These are phyloP conservation scores for Coniochaeta sp. DNA, from an alignment of 2,329 filamentous ascomycete species.

Conservation along the genomic window DNA sequence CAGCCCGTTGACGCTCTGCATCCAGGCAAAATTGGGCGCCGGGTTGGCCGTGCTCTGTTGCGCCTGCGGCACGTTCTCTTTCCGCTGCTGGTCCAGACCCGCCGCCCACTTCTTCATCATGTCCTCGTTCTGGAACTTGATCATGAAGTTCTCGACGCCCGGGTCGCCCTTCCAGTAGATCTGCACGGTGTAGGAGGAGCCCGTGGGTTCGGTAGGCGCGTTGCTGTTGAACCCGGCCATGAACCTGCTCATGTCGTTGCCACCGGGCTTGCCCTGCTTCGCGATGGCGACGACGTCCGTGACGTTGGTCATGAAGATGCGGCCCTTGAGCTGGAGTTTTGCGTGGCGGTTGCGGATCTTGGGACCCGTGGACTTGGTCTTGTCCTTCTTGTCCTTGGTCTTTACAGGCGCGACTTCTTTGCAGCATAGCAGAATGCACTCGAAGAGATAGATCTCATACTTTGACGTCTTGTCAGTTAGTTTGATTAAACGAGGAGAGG, in stretches of 20 bases:
- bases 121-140: constrained; percentile 88
- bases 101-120: constrained; percentile 87
- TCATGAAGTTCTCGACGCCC: constrained; percentile 91
- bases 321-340: constrained; percentile 88
- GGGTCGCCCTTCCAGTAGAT: constrained; percentile 99
- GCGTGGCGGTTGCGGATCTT: constrained; percentile 60
- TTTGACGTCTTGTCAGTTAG: constrained; percentile 28
- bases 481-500: not conserved
- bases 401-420: constrained; percentile 89
- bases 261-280: constrained; percentile 79
- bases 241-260: not conserved
- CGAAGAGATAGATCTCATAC: constrained; percentile 98
- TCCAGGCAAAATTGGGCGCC: constrained; percentile 74
- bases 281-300: constrained; percentile 85
- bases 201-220: constrained; percentile 39
- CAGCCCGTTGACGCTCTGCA: constrained; percentile 56
- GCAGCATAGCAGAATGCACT: constrained; percentile 91
- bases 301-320: constrained; percentile 99
- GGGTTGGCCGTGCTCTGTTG: constrained; percentile 35
- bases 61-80: constrained; percentile 48
- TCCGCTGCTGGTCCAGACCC: constrained; percentile 71
- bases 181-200: constrained; percentile 84
- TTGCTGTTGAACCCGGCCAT: not conserved
- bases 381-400: constrained; percentile 68
- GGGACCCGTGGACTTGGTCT: constrained; percentile 46